Conservation (phyloP, 2,329 filamentous ascomycete species). For the Claviceps sp. region DNA sequence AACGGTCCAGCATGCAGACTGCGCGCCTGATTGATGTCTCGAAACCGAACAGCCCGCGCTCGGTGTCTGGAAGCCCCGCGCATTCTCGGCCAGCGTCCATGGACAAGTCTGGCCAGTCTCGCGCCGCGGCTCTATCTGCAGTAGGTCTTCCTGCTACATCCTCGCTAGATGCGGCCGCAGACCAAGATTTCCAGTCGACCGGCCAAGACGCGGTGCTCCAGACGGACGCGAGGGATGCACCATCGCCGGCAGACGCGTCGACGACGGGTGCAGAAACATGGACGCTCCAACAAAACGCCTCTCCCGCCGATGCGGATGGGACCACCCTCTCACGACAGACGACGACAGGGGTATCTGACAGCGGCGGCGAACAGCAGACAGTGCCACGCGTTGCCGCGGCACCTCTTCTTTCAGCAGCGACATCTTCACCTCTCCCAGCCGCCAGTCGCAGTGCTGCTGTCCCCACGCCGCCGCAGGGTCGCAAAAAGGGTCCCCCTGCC, state of each 20-base stretch:
- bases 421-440: background rate
- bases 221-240: background rate
- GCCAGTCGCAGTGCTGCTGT: background rate
- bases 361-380: background rate
- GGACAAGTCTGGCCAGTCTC: slow-evolving; percentile 29
- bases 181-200: slow-evolving; percentile 11
- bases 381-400: background rate
- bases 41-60: slow-evolving; percentile 35
- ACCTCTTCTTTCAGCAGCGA: no score
- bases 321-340: background rate
- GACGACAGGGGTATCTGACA: background rate
- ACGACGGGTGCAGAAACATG: background rate
- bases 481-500: background rate
- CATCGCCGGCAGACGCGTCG: background rate
- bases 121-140: slow-evolving; percentile 26
- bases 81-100: slow-evolving; percentile 35
- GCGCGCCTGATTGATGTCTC: slow-evolving; percentile 45
- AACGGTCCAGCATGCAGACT: slow-evolving; percentile 37
- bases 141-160: slow-evolving; percentile 25
- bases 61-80: slow-evolving; percentile 32
- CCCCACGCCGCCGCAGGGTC: background rate
- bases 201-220: background rate
- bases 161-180: slow-evolving; percentile 23
- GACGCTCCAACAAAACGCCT: background rate
- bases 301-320: slow-evolving; percentile 1